Conservation (phyloP, 2,329 filamentous ascomycete genomes). For the Colletotrichum godetiae region DNA sequence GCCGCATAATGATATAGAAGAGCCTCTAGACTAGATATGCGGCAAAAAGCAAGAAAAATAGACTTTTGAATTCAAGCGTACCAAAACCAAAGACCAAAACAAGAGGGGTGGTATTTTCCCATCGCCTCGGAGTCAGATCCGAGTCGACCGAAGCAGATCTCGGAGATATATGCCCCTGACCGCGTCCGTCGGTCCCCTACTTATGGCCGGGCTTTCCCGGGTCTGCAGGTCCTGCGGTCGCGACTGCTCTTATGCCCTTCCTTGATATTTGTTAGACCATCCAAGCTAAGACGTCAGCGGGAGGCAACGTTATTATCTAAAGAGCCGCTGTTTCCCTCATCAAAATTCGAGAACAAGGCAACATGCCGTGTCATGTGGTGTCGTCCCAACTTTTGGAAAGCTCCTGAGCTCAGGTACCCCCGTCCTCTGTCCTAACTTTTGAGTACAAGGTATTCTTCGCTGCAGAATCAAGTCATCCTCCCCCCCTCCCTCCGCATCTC, state of each 20-base stretch:
- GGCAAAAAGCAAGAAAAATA: slow-evolving; percentile 21
- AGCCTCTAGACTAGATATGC: slow-evolving; percentile 17
- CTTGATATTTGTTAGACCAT: neutral
- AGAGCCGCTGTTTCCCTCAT: slow-evolving; percentile 6
- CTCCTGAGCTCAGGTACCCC: neutral
- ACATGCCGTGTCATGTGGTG: too few relatives aligned
- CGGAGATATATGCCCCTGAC: slow-evolving; percentile 1
- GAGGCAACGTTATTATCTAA: neutral
- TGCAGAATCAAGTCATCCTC: neutral
- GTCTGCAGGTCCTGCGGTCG: neutral
- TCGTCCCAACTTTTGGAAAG: neutral
- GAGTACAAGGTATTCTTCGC: neutral
- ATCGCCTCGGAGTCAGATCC: neutral
- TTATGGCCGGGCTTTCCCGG: neutral
- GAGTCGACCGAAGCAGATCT: slow-evolving; percentile 8
- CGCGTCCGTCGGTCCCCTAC: neutral
- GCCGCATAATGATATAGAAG: slow-evolving; percentile 2
- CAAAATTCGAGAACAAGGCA: neutral
- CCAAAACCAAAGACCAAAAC: neutral
- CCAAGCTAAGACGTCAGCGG: neutral
- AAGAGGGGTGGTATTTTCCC: neutral
- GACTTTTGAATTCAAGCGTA: slow-evolving; percentile 25
- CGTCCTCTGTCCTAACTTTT: too few relatives aligned
- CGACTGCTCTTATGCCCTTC: neutral
- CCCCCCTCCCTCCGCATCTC: neutral